Evolutionary conservation across 2,329 filamentous ascomycete species (phyloP).

Genomic region (Hysterium pulicare): DNA sequence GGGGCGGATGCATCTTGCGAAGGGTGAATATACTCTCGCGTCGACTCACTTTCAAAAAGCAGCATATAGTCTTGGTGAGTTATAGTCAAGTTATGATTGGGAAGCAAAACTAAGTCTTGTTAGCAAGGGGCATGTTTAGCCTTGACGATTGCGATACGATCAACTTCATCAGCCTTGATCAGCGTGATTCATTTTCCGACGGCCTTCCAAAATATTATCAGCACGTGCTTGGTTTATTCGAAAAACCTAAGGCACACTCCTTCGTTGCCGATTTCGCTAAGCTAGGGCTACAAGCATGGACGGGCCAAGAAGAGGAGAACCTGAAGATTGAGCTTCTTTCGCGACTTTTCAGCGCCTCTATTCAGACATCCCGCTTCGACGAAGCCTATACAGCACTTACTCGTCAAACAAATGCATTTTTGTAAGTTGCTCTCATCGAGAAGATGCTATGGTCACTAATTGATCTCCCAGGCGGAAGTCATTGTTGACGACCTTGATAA

Average conservation of each 20-base stretch:
- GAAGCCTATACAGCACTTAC: slow-evolving; percentile 77
- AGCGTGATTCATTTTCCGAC: slow-evolving; percentile 64
- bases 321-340: slow-evolving; percentile 59
- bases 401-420: slow-evolving; percentile 65
- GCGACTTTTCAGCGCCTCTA: slow-evolving; percentile 77
- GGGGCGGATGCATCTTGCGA: slow-evolving; percentile 71
- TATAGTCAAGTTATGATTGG: not conserved
- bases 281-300: slow-evolving; percentile 54
- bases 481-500: slow-evolving; percentile 65
- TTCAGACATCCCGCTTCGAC: slow-evolving; percentile 76
- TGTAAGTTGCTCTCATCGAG: slow-evolving; percentile 44
- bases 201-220: slow-evolving; percentile 82
- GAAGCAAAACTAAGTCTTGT: slow-evolving; percentile 14
- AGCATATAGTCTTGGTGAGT: slow-evolving; percentile 76
- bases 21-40: slow-evolving; percentile 70
- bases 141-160: slow-evolving; percentile 43
- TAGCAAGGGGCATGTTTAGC: slow-evolving; percentile 34
- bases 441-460: not conserved
- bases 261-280: slow-evolving; percentile 82
- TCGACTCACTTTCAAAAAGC: slow-evolving; percentile 76
- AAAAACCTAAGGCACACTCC: slow-evolving; percentile 71
- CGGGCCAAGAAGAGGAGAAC: slow-evolving; percentile 25
- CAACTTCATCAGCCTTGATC: slow-evolving; percentile 70
- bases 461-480: slow-evolving; percentile 54
- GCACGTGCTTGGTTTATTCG: slow-evolving; percentile 80